Evolutionary conservation across 208 protist genomes (phyloP), one percentile per base, ranked within the genome.

Genomic region (Trichomonas vaginalis): DNA sequence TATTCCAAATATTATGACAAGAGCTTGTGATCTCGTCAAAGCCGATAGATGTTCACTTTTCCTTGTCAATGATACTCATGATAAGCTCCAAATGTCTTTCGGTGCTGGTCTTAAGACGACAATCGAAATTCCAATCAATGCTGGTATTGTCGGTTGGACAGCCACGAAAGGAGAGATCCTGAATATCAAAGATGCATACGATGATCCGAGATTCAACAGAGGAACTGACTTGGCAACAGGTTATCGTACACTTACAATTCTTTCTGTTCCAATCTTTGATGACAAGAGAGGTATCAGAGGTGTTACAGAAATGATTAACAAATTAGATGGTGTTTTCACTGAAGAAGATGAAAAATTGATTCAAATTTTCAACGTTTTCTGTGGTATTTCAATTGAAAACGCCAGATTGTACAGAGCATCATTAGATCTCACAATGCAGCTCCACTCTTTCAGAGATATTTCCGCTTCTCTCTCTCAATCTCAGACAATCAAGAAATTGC

Each of bases 261-360:
- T 86, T 42, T 86, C 35, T 86, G 79, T 86, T 9, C 79, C 79
- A 45, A 86, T 86, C 17, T 80, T 45, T 61, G 96, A 97, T 62
- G 70, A 90, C 17, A 48, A 96, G 23, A 95, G 96, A 9, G 35
- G 4, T 39, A 96, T 97, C 46, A 47, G 96, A 17, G 96, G 96
- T 40, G 96, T 97, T 47, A 83, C 80, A 27, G 96, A 97, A 88
- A 79, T 96, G 39, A 96, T 97, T 23, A 97, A 97, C 70, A 97
- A 86, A 17, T 23, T 86, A n/a, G 79, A 86, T 86, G 79, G 79
- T 45, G 35, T 86, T 15, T 86, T 86, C 17, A 86, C 79, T 45
- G 35, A 86, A 86, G 79, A 86, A 86, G 79, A 86, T 86, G 79
- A 86, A 86, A 37, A 17, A 45, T 42, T 86, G 79, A 86, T 86